Percentiles rank a stretch among this genome's conserved stretches.
These are phyloP conservation scores for Candida fluviatilis DNA, from an alignment of 805 yeast genomes.

Conservation along the genomic window DNA sequence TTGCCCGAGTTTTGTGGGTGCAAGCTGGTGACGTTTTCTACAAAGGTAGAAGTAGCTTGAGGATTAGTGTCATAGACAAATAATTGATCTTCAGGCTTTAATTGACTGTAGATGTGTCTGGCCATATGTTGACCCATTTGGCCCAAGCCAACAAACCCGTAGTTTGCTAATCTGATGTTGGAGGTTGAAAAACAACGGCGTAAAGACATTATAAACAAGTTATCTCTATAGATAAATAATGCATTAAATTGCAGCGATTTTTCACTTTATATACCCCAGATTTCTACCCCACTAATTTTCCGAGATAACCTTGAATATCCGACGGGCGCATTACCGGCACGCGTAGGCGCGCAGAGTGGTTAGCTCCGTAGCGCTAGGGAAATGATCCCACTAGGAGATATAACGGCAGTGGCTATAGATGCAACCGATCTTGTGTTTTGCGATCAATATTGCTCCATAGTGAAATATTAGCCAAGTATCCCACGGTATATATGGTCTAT, in stretches of 20 bases:
- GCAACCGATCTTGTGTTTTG: too few species aligned
- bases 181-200: conserved; percentile 11
- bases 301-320: not conserved
- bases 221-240: not conserved
- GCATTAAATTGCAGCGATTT: not conserved
- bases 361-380: too few species aligned
- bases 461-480: too few species aligned
- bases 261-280: conserved; percentile 1
- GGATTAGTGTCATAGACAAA: conserved; percentile 42
- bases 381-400: too few species aligned
- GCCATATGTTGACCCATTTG: conserved; percentile 59
- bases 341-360: too few species aligned
- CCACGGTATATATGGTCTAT: too few species aligned
- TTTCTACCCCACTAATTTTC: not conserved
- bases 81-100: conserved; percentile 34
- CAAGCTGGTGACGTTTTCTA: conserved; percentile 17
- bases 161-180: conserved; percentile 14
- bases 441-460: too few species aligned
- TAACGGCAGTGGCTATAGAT: too few species aligned
- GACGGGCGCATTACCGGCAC: not conserved
- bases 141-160: conserved; percentile 56
- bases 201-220: not conserved
- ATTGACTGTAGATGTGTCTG: conserved; percentile 38
- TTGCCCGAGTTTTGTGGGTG: conserved; percentile 18
- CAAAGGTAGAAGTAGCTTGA: conserved; percentile 21